Conservation (phyloP, 768 basidiomycete species). For the Lactarius sp. region DNA sequence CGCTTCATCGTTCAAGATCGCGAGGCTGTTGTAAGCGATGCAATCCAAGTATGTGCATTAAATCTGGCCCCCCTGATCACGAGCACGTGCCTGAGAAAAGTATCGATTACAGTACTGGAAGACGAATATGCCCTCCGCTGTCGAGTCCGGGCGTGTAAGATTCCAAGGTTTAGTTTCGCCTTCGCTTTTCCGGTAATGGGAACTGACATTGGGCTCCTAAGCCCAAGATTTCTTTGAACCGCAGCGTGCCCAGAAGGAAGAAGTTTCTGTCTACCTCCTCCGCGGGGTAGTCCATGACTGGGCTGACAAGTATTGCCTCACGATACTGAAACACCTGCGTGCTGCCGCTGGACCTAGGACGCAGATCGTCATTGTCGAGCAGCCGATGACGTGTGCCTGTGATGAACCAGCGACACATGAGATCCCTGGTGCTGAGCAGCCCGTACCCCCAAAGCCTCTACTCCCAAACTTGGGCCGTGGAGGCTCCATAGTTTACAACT, state of each 20-base stretch:
- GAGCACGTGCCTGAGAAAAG: not conserved
- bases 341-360: slow-evolving; percentile 27
- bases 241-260: slow-evolving; percentile 28
- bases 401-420: slow-evolving; percentile 17
- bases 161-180: slow-evolving; percentile 26
- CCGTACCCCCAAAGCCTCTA: slow-evolving; percentile 27
- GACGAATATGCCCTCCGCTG: slow-evolving; percentile 26
- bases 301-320: slow-evolving; percentile 32
- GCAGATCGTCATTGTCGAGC: slow-evolving; percentile 30
- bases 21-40: slow-evolving; percentile 27
- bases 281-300: slow-evolving; percentile 33
- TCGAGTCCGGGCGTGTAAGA: slow-evolving; percentile 27
- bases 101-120: slow-evolving; percentile 26
- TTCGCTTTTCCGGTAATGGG: not conserved
- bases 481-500: slow-evolving; percentile 18
- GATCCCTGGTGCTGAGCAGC: slow-evolving; percentile 20
- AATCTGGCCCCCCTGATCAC: too few relatives aligned
- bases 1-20: slow-evolving; percentile 34
- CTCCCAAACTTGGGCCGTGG: slow-evolving; percentile 28
- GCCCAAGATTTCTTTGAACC: slow-evolving; percentile 30
- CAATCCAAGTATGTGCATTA: slow-evolving; percentile 19
- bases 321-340: slow-evolving; percentile 29
- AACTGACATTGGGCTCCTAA: not conserved
- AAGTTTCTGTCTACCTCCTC: slow-evolving; percentile 31
- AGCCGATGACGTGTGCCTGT: slow-evolving; percentile 28